Evolutionary conservation across 1,284 basidiomycete genomes (phyloP), one percentile per base, ranked within the genome.

Genomic region (Heliocybe sulcata): DNA sequence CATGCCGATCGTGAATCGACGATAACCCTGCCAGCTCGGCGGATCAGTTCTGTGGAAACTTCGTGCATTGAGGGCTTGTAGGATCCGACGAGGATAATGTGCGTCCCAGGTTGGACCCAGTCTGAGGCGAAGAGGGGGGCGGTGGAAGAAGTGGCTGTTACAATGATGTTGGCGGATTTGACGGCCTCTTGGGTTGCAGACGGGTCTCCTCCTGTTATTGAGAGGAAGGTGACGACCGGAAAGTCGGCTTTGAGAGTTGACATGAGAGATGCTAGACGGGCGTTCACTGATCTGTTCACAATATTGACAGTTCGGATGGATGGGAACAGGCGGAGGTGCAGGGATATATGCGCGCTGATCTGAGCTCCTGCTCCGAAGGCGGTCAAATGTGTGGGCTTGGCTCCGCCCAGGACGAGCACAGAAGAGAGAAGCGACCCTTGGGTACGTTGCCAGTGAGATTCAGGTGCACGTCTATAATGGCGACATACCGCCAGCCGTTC

Each of bases 61-160:
- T 95, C 92, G 54, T 77, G 77, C 92, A 94, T 95, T 14, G 72
- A 64, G 0, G 87, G 86, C 29, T 79, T 93, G 65, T 91, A 94
- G 54, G 87, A 90, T n/a, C 92, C 91, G 31, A 93, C 81, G 1
- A 94, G 72, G 57, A 90, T 82, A 42, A 94, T 62, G 61, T 92
- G 88, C 0, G 88, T 77, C 0, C 85, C 84, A 0, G 76, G 63
- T 8, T 75, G 73, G 14, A 89, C 79, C 75, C 79, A 84, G 0
- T 71, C 63, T 0, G 82, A 78, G 1, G 81, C 77, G 63, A 94
- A 93, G 6, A 94, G 79, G 0, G 92, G 83, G 2, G 58, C 60
- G 0, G 77, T 81, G 6, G 90, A 86, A 0, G 90, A 81, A 0
- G 92, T 95, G 1, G 90, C 88, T n/a, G 87, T 87, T 55, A 86